Evolutionary conservation across 2,329 filamentous ascomycete genomes (phyloP), one percentile per base, ranked within the genome.

Genomic region (Arthrinium phaeospermum): DNA sequence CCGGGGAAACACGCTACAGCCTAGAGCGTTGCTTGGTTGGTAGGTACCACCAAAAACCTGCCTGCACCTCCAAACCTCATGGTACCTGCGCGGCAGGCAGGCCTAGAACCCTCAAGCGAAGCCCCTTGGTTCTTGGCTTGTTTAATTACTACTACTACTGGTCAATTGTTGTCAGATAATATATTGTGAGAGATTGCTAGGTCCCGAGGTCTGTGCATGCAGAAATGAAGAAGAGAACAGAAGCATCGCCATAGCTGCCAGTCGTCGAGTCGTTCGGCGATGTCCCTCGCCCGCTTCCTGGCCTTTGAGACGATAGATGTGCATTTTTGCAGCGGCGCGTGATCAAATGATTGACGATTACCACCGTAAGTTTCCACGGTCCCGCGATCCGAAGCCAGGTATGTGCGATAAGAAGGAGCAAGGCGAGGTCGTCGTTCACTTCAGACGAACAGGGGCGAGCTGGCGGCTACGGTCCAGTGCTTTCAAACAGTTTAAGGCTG

Each of bases 1-100:
- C 57, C 12, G 57, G 57, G 57, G 57, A 64, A 64, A 64, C 34
- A 41, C 57, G 57, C 57, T 37, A 61, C 53, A 22, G 6, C n/a
- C n/a, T n/a, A 41, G 34, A 30, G 16, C 34, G 19, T 64, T 37
- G 34, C 57, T 64, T 41, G 30, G 30, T 64, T 12, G 4, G 30
- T 37, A n/a, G 22, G 14, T 27, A n/a, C 13, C 37, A n/a, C 13
- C 37, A 37, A 1, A 37, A 37, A 37, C 46, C 2, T 22, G 22
- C 46, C 14, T 12, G n/a, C 10, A 51, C 49, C 47, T 51, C n/a
- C 22, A 30, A 30, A 41, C 37, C 37, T 10, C 37, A 41, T 41
- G 12, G 10, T 51, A 24, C 47, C 47, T 51, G 19, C 22, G n/a
- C 19, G 6, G 8, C 46, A 10, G 46, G 19, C 14, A 46, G 45